Conservation (phyloP, 2,329 filamentous ascomycete genomes). For the Hypoxylon sp. region DNA sequence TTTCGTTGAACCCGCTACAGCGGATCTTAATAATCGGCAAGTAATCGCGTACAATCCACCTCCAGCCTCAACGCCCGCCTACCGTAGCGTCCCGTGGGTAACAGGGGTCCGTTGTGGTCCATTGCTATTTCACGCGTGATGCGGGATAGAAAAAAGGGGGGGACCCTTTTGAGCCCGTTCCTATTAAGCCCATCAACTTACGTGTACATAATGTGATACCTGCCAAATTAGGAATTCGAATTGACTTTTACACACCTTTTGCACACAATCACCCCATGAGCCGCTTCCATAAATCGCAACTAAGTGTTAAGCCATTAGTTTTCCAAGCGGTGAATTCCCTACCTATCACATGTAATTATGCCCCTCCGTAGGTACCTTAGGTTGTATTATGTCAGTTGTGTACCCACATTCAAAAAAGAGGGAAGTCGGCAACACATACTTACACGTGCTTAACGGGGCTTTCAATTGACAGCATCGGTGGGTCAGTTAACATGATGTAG, state of each 20-base stretch:
- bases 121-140: conserved; percentile 35
- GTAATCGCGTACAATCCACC: conserved; percentile 36
- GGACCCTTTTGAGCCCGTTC: conserved; percentile 14
- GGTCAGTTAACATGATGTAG: conserved; percentile 17
- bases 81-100: conserved; percentile 23
- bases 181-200: conserved; percentile 32
- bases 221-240: conserved; percentile 36
- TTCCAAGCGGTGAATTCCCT: conserved; percentile 6
- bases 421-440: conserved; percentile 8
- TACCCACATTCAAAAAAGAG: conserved; percentile 1
- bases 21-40: conserved; percentile 44
- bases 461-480: conserved; percentile 19
- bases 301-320: neutral
- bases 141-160: conserved; percentile 23
- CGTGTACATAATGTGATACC: conserved; percentile 34
- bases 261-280: conserved; percentile 6
- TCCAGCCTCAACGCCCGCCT: conserved; percentile 34
- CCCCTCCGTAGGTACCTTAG: neutral
- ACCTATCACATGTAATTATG: conserved; percentile 6
- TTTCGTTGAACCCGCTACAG: conserved; percentile 35
- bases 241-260: conserved; percentile 17
- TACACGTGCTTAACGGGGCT: conserved; percentile 23
- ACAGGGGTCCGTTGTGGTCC: conserved; percentile 22
- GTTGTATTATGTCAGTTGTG: conserved; percentile 2
- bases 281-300: conserved; percentile 10